phyloP scores from a whole-genome alignment of 768 basidiomycete species.

The Podaxis sp. region DNA sequence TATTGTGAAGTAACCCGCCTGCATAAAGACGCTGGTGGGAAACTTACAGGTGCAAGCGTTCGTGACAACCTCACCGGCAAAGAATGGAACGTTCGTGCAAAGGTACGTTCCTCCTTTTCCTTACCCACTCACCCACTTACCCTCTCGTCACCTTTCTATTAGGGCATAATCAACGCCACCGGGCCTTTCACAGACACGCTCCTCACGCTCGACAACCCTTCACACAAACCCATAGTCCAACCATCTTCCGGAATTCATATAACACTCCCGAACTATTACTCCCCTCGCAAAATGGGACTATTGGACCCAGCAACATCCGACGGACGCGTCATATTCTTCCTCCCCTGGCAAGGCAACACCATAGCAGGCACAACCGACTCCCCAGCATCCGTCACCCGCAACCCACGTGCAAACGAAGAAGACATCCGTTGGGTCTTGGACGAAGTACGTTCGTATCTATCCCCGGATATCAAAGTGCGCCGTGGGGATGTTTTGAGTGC shows the following conservation, averaged over 20 bases:
- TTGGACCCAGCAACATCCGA: slow-evolving; percentile 95
- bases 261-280: slow-evolving; percentile 96
- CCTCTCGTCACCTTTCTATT: slow-evolving; percentile 3
- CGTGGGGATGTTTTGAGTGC: slow-evolving; percentile 94
- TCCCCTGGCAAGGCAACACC: slow-evolving; percentile 97
- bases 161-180: slow-evolving; percentile 96
- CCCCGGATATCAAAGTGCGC: slow-evolving; percentile 90
- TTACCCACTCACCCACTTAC: not conserved
- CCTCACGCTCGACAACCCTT: slow-evolving; percentile 75
- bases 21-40: slow-evolving; percentile 64
- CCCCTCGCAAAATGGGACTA: slow-evolving; percentile 91
- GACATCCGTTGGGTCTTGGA: slow-evolving; percentile 97
- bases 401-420: slow-evolving; percentile 85
- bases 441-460: slow-evolving; percentile 87
- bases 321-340: slow-evolving; percentile 97
- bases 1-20: slow-evolving; percentile 84
- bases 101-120: slow-evolving; percentile 39
- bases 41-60: slow-evolving; percentile 72
- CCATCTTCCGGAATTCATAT: slow-evolving; percentile 94
- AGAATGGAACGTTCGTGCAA: slow-evolving; percentile 79
- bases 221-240: slow-evolving; percentile 84
- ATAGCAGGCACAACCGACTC: slow-evolving; percentile 97
- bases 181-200: slow-evolving; percentile 91
- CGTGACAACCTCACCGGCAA: slow-evolving; percentile 83
- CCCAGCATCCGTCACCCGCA: slow-evolving; percentile 63